Conservation (phyloP, 164 flowering plant genomes). For the Taxillus chinensis region DNA sequence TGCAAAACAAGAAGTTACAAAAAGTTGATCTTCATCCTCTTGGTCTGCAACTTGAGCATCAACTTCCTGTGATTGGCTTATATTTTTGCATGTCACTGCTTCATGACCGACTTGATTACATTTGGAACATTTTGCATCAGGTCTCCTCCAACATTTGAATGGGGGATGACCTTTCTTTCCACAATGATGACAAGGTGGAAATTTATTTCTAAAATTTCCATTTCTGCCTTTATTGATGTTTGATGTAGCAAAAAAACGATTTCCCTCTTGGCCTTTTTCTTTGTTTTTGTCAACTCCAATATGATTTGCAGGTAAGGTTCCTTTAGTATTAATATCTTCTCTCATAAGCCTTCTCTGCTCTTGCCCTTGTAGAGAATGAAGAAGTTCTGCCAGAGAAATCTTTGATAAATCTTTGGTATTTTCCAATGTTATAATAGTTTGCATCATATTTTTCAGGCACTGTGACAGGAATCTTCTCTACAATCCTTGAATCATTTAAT, state of each 20-base stretch:
- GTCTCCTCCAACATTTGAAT: no score
- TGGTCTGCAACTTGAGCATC: not conserved
- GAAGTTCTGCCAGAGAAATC: not conserved
- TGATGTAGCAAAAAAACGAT: no score
- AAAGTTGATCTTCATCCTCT: not conserved
- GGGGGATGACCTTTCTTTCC: no score
- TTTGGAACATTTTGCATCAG: no score
- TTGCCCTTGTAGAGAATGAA: not conserved
- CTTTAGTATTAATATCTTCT: not conserved
- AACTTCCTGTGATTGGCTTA: not conserved
- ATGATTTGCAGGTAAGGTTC: not conserved
- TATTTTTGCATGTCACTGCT: no score
- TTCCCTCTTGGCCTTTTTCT: not conserved
- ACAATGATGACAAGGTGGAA: no score
- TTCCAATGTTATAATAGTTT: not conserved
- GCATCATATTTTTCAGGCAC: not conserved
- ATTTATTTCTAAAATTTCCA: no score
- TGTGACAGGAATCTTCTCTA: not conserved
- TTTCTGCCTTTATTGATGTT: no score
- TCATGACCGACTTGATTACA: no score
- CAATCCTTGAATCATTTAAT: no score
- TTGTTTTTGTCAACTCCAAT: not conserved
- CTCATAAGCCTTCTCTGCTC: not conserved
- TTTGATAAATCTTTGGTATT: constrained; percentile 1
- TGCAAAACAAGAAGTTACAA: no score